These are phyloP conservation scores for Podaxis rugospora DNA, from an alignment of 768 basidiomycete genomes.

Conservation along the genomic window DNA sequence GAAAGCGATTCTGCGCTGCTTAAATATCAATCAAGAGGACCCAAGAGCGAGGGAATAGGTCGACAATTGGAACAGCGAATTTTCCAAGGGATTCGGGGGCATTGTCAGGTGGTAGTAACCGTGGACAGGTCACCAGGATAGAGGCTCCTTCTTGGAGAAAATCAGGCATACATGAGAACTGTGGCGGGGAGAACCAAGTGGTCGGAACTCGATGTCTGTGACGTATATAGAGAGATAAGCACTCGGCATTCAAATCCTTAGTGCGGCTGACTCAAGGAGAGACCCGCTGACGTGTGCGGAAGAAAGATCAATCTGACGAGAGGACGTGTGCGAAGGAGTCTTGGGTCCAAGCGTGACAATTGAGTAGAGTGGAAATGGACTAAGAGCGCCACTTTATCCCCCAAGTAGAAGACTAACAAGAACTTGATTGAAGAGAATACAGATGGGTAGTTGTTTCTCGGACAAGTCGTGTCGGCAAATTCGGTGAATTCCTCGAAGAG, in stretches of 20 bases:
- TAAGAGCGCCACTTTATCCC: not conserved
- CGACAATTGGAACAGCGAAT: not conserved
- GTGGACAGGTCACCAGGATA: not conserved
- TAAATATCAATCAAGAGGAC: not conserved
- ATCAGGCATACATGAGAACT: not conserved
- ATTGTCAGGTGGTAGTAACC: slow-evolving; percentile 1
- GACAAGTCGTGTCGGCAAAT: not conserved
- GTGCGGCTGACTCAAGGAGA: not conserved
- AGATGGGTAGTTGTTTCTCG: too few relatives aligned
- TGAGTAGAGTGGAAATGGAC: not conserved
- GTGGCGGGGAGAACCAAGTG: not conserved
- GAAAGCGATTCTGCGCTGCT: not conserved
- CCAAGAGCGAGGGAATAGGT: not conserved
- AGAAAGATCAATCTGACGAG: slow-evolving; percentile 78
- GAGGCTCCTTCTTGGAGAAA: not conserved
- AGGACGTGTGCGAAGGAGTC: not conserved
- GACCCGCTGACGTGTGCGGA: slow-evolving; percentile 39
- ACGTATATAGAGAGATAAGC: not conserved
- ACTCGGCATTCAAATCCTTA: not conserved
- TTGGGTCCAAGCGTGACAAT: not conserved
- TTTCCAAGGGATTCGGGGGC: not conserved
- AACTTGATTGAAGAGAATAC: too few relatives aligned
- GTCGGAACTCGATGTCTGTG: not conserved
- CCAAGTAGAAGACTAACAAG: not conserved
- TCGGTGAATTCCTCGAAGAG: not conserved